These are phyloP conservation scores for Bryoglossum gracile DNA, from an alignment of 495 filamentous ascomycete genomes.

Conservation along the genomic window DNA sequence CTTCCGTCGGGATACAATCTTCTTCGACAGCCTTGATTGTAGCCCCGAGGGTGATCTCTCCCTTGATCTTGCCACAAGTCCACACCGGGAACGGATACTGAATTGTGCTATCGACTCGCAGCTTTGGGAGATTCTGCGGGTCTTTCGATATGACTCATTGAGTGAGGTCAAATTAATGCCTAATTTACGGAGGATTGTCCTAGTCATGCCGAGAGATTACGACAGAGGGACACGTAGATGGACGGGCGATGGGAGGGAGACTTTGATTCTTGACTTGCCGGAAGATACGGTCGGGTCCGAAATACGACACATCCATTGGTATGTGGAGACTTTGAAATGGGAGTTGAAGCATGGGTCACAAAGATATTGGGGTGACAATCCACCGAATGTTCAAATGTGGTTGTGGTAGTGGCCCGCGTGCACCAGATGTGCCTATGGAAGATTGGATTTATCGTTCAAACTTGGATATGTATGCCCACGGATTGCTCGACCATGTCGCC, in stretches of 20 bases:
- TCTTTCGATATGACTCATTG: conserved; percentile 17
- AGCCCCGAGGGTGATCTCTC: conserved; percentile 19
- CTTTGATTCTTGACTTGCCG: not conserved
- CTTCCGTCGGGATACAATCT: conserved; percentile 18
- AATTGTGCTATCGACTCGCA: conserved; percentile 18
- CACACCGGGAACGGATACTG: conserved; percentile 14
- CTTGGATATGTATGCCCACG: too few relatives aligned
- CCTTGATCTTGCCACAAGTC: conserved; percentile 14
- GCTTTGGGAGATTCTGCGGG: conserved; percentile 21
- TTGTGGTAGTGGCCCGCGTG: conserved; percentile 13
- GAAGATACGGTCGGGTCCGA: conserved; percentile 8
- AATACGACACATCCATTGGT: conserved; percentile 14
- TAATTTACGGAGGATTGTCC: conserved; percentile 16
- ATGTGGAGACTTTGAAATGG: conserved; percentile 13
- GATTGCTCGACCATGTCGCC: too few relatives aligned
- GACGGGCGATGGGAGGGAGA: not conserved
- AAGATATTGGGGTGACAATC: conserved; percentile 4
- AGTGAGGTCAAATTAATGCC: conserved; percentile 18
- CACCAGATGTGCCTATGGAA: too few relatives aligned
- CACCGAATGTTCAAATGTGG: conserved; percentile 22
- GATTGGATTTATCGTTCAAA: too few relatives aligned
- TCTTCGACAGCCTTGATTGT: conserved; percentile 22
- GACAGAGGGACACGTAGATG: not conserved
- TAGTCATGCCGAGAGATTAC: conserved; percentile 17
- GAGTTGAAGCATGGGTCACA: conserved; percentile 9